These are phyloP conservation scores for Cadophora sp. DNA, from an alignment of 2,329 filamentous ascomycete genomes.

Conservation along the genomic window DNA sequence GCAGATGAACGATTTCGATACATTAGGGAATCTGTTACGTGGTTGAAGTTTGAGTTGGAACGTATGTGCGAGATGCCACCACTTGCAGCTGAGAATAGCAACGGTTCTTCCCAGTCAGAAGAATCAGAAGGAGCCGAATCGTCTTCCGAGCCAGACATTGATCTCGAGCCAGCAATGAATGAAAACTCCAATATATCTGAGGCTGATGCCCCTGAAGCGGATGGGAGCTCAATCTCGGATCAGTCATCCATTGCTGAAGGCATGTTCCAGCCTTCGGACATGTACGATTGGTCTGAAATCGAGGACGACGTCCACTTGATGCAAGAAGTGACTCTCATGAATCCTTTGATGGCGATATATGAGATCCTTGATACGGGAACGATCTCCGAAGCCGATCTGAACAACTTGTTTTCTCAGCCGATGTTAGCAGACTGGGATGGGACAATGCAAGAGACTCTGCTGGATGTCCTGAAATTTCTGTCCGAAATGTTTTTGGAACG, in stretches of 20 bases:
- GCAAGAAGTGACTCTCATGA: slow-evolving; percentile 2
- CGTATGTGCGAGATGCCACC: slow-evolving; percentile 9
- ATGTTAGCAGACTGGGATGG: not conserved
- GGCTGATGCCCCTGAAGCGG: not conserved
- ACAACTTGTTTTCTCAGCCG: not conserved
- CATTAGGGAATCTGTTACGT: slow-evolving; percentile 6
- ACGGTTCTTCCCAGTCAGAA: no score
- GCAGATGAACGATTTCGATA: not conserved
- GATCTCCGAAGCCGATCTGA: not conserved
- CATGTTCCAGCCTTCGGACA: not conserved
- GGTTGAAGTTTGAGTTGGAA: slow-evolving; percentile 11
- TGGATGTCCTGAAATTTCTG: not conserved
- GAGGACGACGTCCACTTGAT: slow-evolving; percentile 6
- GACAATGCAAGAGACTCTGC: not conserved
- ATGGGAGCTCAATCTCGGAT: not conserved
- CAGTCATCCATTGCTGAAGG: not conserved
- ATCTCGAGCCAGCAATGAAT: not conserved
- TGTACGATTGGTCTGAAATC: slow-evolving; percentile 11
- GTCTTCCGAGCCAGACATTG: no score
- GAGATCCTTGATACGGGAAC: not conserved
- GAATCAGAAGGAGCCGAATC: no score
- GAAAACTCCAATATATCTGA: not conserved
- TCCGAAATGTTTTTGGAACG: not conserved
- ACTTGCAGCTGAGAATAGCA: not conserved
- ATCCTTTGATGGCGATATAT: slow-evolving; percentile 5